A percentile compares a stretch with the other conserved stretches of the same genome.
Conservation (phyloP, 345 rosid species). For the Excoecaria agallocha region DNA sequence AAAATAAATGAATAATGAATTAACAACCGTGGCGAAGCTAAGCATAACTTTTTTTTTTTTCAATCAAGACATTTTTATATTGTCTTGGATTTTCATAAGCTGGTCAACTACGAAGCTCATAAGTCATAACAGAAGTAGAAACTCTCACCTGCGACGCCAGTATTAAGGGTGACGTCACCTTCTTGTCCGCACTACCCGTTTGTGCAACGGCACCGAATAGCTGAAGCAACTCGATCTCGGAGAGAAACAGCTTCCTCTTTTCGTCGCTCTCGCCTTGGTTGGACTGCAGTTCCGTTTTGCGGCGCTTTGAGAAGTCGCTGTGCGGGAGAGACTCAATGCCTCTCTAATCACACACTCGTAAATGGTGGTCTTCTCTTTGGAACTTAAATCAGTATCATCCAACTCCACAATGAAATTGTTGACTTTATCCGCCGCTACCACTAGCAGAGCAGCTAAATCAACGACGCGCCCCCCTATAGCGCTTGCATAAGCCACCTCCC, state of each 20-base stretch:
- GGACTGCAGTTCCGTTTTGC: slow-evolving; percentile 24
- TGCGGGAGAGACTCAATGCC: slow-evolving; percentile 41
- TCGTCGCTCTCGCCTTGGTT: slow-evolving; percentile 24
- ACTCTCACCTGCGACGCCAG: slow-evolving; percentile 51
- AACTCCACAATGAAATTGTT: slow-evolving; percentile 36
- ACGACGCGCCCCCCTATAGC: slow-evolving; percentile 56
- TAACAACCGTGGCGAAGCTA: too few relatives aligned
- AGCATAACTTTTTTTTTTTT: too few relatives aligned
- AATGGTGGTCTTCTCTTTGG: slow-evolving; percentile 51
- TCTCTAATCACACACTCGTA: slow-evolving; percentile 58
- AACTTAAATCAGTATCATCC: slow-evolving; percentile 36
- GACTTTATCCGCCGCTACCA: slow-evolving; percentile 52
- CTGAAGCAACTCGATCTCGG: slow-evolving; percentile 71
- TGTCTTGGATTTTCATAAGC: too few relatives aligned
- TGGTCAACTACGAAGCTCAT: not conserved
- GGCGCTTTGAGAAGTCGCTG: slow-evolving; percentile 17
- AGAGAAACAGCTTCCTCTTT: slow-evolving; percentile 58
- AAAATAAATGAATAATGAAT: too few relatives aligned
- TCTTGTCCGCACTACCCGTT: slow-evolving; percentile 34
- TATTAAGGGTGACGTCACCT: slow-evolving; percentile 49
- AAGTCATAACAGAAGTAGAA: not conserved
- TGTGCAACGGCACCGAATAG: slow-evolving; percentile 52
- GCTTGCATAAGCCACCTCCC: slow-evolving; percentile 46
- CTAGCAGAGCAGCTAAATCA: slow-evolving; percentile 49
- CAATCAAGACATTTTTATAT: not conserved